phyloP scores from a whole-genome alignment of 2,329 filamentous ascomycete genomes.

The Thelonectria blattea region DNA sequence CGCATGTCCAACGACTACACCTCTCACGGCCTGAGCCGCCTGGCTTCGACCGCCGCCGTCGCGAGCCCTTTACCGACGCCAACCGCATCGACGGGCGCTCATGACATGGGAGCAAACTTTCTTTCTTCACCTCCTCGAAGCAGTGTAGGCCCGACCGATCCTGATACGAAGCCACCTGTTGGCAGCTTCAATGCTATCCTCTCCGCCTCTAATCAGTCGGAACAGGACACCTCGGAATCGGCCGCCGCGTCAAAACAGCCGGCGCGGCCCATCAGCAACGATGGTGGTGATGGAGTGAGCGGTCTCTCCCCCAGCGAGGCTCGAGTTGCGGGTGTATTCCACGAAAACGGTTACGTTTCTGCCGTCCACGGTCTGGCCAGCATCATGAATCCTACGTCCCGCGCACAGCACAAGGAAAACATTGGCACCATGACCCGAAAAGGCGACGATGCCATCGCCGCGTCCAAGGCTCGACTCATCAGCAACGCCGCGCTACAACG shows the following conservation, averaged over 20 bases:
- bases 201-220: conserved; percentile 23
- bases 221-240: conserved; percentile 23
- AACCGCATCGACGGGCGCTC: conserved; percentile 32
- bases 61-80: conserved; percentile 39
- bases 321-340: conserved; percentile 44
- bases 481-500: conserved; percentile 44
- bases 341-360: conserved; percentile 44
- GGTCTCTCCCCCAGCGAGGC: conserved; percentile 44
- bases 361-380: conserved; percentile 44
- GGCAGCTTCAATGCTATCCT: conserved; percentile 35
- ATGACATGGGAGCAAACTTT: conserved; percentile 38
- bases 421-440: conserved; percentile 38
- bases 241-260: conserved; percentile 23
- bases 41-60: conserved; percentile 39
- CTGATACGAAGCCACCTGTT: conserved; percentile 34
- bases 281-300: conserved; percentile 36
- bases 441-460: conserved; percentile 38
- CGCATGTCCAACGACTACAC: conserved; percentile 35
- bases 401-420: conserved; percentile 38
- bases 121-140: conserved; percentile 38
- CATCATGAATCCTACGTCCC: conserved; percentile 43
- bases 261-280: conserved; percentile 37
- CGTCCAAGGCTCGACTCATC: conserved; percentile 43
- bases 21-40: conserved; percentile 37
- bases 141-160: conserved; percentile 37